These are phyloP conservation scores for Letharia lupina DNA, from an alignment of 495 filamentous ascomycete species.

Conservation along the genomic window DNA sequence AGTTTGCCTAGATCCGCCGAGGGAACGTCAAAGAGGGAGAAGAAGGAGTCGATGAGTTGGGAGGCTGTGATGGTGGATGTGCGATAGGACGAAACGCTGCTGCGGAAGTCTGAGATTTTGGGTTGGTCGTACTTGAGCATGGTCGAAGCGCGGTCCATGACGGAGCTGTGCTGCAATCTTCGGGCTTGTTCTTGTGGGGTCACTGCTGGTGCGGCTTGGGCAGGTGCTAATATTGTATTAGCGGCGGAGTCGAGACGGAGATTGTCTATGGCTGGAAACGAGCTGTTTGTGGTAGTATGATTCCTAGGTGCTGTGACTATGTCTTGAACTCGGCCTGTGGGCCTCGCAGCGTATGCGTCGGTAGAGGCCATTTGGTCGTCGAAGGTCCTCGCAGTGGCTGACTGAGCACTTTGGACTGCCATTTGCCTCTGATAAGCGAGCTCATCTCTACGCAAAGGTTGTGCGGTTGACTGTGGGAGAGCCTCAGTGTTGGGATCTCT, in stretches of 20 bases:
- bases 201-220: constrained; percentile 26
- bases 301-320: constrained; percentile 36
- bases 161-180: constrained; percentile 58
- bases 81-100: constrained; percentile 65
- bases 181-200: constrained; percentile 73
- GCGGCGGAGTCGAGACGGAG: constrained; percentile 31
- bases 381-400: constrained; percentile 67
- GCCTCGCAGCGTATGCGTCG: constrained; percentile 41
- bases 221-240: constrained; percentile 26
- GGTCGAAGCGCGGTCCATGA: constrained; percentile 74
- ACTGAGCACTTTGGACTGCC: constrained; percentile 81
- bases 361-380: constrained; percentile 65
- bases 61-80: constrained; percentile 56
- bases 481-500: constrained; percentile 72
- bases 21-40: constrained; percentile 71
- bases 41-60: constrained; percentile 73
- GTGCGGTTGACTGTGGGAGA: constrained; percentile 67
- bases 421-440: constrained; percentile 87
- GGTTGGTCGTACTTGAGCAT: constrained; percentile 63
- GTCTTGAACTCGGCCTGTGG: constrained; percentile 28
- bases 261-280: constrained; percentile 35
- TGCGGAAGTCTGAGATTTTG: constrained; percentile 71
- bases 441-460: constrained; percentile 77
- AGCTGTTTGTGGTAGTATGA: constrained; percentile 25
- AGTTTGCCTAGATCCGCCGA: constrained; percentile 76